A percentile compares a stretch with the other conserved stretches of the same genome.
Conservation (phyloP, 1,139 yeast genomes). For the Scheffersomyces lignicola region DNA sequence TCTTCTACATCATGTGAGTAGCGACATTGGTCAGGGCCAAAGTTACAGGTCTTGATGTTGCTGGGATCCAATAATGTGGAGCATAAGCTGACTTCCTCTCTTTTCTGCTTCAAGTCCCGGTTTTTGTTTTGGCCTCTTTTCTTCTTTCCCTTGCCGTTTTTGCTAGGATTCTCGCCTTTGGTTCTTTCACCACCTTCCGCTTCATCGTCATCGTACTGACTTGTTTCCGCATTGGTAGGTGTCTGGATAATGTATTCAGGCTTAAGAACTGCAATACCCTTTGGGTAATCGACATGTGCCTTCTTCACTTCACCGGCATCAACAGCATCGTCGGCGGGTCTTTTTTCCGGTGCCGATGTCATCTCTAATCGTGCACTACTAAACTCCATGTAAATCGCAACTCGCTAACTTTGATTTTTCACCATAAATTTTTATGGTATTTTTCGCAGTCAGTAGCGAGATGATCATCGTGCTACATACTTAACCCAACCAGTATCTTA, state of each 20-base stretch:
- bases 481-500: too few relatives aligned
- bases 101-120: constrained; percentile 72
- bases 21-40: constrained; percentile 71
- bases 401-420: too few relatives aligned
- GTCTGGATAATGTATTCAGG: constrained; percentile 52
- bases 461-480: too few relatives aligned
- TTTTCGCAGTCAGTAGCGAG: too few relatives aligned
- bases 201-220: constrained; percentile 52
- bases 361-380: background rate
- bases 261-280: constrained; percentile 69
- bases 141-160: constrained; percentile 42
- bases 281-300: constrained; percentile 20
- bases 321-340: constrained; percentile 19
- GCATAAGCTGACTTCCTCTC: constrained; percentile 70
- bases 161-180: constrained; percentile 28
- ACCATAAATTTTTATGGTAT: too few relatives aligned
- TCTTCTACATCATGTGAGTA: constrained; percentile 70
- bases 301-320: constrained; percentile 23
- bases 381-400: background rate
- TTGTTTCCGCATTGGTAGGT: constrained; percentile 16
- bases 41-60: constrained; percentile 51
- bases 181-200: constrained; percentile 48
- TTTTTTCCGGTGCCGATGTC: constrained; percentile 16
- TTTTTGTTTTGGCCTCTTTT: constrained; percentile 86
- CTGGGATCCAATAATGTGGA: constrained; percentile 57